phyloP scores from a whole-genome alignment of 2,329 filamentous ascomycete species.

The Taxawa tesnikishii region DNA sequence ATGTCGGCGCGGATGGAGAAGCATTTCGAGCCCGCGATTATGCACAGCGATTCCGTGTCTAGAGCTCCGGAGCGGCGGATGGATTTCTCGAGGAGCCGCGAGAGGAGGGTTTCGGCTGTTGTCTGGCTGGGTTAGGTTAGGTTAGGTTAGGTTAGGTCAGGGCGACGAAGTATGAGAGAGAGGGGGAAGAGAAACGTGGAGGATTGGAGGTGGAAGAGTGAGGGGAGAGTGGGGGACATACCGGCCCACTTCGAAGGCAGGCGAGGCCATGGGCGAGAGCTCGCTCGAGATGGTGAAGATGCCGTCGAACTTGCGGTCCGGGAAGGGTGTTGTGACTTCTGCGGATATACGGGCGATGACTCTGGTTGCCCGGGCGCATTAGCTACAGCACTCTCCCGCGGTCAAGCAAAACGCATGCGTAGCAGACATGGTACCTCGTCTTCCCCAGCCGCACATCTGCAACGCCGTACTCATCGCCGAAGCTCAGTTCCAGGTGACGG shows the following conservation, averaged over 20 bases:
- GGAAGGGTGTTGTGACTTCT: slow-evolving; percentile 72
- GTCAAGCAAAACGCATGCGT: background rate
- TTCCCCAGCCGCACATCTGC: slow-evolving; percentile 80
- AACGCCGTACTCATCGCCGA: slow-evolving; percentile 84
- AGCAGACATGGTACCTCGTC: slow-evolving; percentile 52
- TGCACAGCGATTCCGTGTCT: slow-evolving; percentile 90
- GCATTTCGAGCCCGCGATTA: slow-evolving; percentile 79
- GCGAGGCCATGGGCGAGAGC: slow-evolving; percentile 82
- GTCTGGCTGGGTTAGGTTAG: slow-evolving; percentile 45
- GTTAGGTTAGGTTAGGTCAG: slow-evolving; percentile 1
- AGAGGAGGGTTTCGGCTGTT: slow-evolving; percentile 74
- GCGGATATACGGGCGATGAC: slow-evolving; percentile 76
- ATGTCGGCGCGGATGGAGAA: slow-evolving; percentile 87
- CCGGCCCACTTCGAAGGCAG: slow-evolving; percentile 76
- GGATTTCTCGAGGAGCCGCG: slow-evolving; percentile 84
- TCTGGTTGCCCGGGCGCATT: slow-evolving; percentile 32
- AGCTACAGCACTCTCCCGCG: slow-evolving; percentile 10
- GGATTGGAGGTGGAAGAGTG: too few relatives aligned
- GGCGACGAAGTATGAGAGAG: slow-evolving; percentile 1
- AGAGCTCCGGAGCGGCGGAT: slow-evolving; percentile 83
- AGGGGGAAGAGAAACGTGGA: slow-evolving; percentile 1
- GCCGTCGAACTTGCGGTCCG: slow-evolving; percentile 88
- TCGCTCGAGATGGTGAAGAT: slow-evolving; percentile 88
- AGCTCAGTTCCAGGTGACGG: slow-evolving; percentile 62
- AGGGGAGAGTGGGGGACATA: slow-evolving; percentile 22